Percentiles rank a stretch among this genome's conserved stretches.
These are phyloP conservation scores for Aspergillus calidoustus DNA, from an alignment of 2,329 filamentous ascomycete species.

Conservation along the genomic window DNA sequence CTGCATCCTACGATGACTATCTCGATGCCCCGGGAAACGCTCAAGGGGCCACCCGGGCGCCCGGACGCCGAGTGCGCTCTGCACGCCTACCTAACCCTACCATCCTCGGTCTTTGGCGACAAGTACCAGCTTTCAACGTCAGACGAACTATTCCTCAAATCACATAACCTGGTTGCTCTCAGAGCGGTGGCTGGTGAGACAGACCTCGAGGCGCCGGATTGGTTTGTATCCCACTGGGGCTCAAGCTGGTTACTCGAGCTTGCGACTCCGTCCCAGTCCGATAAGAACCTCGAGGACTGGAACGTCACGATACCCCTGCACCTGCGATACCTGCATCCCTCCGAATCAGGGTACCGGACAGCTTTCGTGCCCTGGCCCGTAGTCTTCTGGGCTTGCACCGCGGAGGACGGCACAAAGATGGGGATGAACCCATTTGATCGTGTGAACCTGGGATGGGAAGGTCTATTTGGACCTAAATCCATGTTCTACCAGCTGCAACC, in stretches of 20 bases:
- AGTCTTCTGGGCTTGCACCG: constrained; percentile 87
- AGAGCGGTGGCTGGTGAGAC: constrained; percentile 74
- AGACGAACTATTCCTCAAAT: constrained; percentile 71
- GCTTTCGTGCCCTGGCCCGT: constrained; percentile 76
- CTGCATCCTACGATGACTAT: constrained; percentile 82
- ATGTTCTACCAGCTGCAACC: constrained; percentile 81
- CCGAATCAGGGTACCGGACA: constrained; percentile 57
- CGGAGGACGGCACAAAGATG: constrained; percentile 65
- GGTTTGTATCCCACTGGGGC: constrained; percentile 77
- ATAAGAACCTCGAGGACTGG: constrained; percentile 28
- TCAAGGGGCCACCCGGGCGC: constrained; percentile 53
- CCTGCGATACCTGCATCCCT: constrained; percentile 76
- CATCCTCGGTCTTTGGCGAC: constrained; percentile 81
- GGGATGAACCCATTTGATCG: constrained; percentile 82
- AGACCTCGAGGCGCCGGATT: constrained; percentile 89
- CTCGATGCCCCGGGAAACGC: constrained; percentile 57
- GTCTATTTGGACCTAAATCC: constrained; percentile 74
- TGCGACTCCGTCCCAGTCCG: constrained; percentile 53
- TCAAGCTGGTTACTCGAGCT: constrained; percentile 78
- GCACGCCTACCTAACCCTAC: constrained; percentile 81
- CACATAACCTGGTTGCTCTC: constrained; percentile 75
- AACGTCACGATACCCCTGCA: constrained; percentile 72
- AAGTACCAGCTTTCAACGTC: constrained; percentile 73
- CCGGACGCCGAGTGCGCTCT: constrained; percentile 67
- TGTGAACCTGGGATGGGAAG: constrained; percentile 82